Percentiles rank a stretch among this genome's conserved stretches.
Evolutionary conservation across 139 green algal species (phyloP).

Genomic region (Edaphochlamys debaryana): DNA sequence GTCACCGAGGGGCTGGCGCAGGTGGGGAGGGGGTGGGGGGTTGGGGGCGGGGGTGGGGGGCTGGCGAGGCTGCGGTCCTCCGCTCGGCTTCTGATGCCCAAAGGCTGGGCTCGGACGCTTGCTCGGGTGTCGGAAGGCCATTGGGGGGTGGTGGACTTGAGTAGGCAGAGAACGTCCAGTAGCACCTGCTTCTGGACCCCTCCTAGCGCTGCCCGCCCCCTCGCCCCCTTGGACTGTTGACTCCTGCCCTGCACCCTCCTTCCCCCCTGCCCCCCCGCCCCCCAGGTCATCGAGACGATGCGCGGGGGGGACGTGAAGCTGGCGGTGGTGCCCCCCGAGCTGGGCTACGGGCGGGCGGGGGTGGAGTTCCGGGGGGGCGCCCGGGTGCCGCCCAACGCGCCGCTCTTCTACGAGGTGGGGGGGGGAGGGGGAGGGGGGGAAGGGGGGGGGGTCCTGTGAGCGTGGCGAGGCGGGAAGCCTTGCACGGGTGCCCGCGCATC

Average conservation of each 20-base stretch:
- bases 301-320: constrained; percentile 19
- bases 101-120: no score
- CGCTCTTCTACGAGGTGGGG: constrained; percentile 30
- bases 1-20: constrained; percentile 24
- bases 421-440: no score
- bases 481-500: not conserved
- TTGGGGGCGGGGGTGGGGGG: not conserved
- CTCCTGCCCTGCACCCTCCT: not conserved
- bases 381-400: constrained; percentile 9
- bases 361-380: not conserved
- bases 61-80: not conserved
- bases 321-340: constrained; percentile 23
- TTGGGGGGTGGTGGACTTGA: not conserved
- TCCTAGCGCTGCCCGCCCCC: no score
- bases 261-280: not conserved
- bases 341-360: constrained; percentile 8
- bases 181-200: not conserved
- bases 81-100: not conserved
- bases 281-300: constrained; percentile 30
- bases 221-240: not conserved
- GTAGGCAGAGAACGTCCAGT: not conserved
- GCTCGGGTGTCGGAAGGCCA: no score
- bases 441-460: no score
- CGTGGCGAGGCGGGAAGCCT: not conserved
- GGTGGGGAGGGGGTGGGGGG: not conserved